Evolutionary conservation across 768 basidiomycete genomes (phyloP).

Genomic region (Boletus rufocinnamomeus): DNA sequence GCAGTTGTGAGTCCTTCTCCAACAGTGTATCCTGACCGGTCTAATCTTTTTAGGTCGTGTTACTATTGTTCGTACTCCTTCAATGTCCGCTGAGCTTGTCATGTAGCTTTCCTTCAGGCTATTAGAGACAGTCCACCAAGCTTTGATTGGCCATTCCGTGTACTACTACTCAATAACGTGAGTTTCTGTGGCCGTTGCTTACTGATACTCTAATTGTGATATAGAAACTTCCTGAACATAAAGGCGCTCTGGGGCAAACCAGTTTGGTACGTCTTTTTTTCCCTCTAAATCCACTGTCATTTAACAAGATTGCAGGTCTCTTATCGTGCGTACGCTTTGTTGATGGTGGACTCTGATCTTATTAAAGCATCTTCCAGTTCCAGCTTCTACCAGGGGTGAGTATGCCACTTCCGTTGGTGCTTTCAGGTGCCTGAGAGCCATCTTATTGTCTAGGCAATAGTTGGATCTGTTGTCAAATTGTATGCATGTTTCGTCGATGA

Average conservation of each 20-base stretch:
- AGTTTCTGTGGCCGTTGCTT: constrained; percentile 19
- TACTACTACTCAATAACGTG: constrained; percentile 60
- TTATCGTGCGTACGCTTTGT: constrained; percentile 42
- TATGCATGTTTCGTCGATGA: constrained; percentile 30
- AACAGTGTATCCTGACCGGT: background rate
- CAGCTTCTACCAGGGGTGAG: constrained; percentile 45
- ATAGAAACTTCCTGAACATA: constrained; percentile 44
- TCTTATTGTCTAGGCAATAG: constrained; percentile 43
- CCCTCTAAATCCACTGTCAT: background rate
- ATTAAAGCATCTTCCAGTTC: constrained; percentile 34
- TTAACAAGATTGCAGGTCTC: constrained; percentile 43
- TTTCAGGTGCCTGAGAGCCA: constrained; percentile 6
- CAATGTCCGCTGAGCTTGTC: background rate
- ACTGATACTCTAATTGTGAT: constrained; percentile 5
- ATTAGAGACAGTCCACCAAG: constrained; percentile 50
- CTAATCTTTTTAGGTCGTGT: constrained; percentile 29
- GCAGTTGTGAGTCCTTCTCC: constrained; percentile 44
- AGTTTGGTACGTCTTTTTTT: constrained; percentile 44
- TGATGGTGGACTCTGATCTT: constrained; percentile 6
- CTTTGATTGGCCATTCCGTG: constrained; percentile 50
- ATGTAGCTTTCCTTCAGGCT: constrained; percentile 36
- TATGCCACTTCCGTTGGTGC: background rate
- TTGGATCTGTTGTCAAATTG: constrained; percentile 57
- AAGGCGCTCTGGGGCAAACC: constrained; percentile 39
- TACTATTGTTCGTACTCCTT: constrained; percentile 33